Base-by-base conservation (phyloP, 2,329 filamentous ascomycete genomes). In the Botrytis elliptica region DNA sequence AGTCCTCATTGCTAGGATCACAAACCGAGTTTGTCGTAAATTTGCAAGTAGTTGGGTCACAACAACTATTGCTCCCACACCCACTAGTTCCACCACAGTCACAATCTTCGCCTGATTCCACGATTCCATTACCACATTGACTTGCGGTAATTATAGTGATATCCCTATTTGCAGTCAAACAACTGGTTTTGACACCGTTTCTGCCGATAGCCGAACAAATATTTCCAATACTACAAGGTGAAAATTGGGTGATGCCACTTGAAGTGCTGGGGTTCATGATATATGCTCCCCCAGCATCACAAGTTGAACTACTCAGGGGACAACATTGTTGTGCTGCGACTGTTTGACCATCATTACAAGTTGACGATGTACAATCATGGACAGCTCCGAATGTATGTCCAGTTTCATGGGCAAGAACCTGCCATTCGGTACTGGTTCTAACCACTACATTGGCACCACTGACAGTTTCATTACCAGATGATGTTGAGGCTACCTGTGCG, bases 181-280 rank as follows among this genome's bases (percentile, higher is more conserved):
- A 99, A 40, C 81, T 83, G 0, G 90, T 90, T 75, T 93, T 92
- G 81, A 97, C 91, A 75, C 90, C 92, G 79, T 92, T 92, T 74
- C 91, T 88, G 70, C 88, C 90, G 76, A 99, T 86, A 44, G 93
- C 94, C 9, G 92, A 93, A 84, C 96, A 99, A 75, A 99, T 93
- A 80, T 98, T 98, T 76, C 96, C 96, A 77, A 99, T 88, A 38
- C 91, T 92, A 84, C 96, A 99, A 3, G 91, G 88, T 0, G 94
- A 98, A 84, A 99, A 99, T 60, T 87, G 84, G 0, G 87, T 91
- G 81, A 98, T 93, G 73, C 89, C 88, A 14, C 85, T 82, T 20
- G 87, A 88, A 1, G 95, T 96, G 18, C 93, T 96, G 0, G 96
- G 96, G 81, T 98, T 98, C 96, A 99, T 99, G 83, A 99, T 94